Evolutionary conservation across 2,329 filamentous ascomycete species (phyloP), one percentile per base, ranked within the genome.

Genomic region (Epichloe brachyelytri): DNA sequence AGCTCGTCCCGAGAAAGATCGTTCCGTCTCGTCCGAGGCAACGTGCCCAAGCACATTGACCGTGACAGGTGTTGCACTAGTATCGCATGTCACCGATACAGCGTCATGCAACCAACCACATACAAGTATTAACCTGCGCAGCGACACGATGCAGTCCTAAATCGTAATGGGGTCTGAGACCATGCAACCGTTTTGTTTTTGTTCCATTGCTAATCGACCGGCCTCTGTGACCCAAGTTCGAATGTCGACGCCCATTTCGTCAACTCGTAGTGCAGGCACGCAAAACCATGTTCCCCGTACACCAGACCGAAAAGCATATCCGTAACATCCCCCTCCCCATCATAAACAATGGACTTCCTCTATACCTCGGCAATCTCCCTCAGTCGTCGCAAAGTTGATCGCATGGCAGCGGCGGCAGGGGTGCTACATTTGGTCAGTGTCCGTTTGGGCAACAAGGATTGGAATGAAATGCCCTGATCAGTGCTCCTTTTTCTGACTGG

Each of bases 361-460:
- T 87, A 91, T 76, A 94, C 88, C 83, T 95, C 90, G 70, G 87
- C 87, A 77, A 95, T 95, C 78, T 96, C 90, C 72, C 90, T 86
- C 78, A 96, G 81, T 83, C 90, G 86, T 78, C 90, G 87, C 76
- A 96, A 89, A 66, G 90, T 96, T 65, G 90, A 96, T 75, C 90
- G 83, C 75, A 90, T 95, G 66, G 90, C 88, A 66, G 88, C 89
- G 61, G 90, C 90, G 66, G 90, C 90, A 60, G 90, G 87, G 65
- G 90, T 96, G 62, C 88, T 94, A 64, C 2, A 14, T 3, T 4
- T 15, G 14, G 39, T 51, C 22, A 51, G 50, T 44, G 12, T 11
- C 20, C 8, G 8, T 12, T 15, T 36, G 15, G n/a, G 20, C 5
- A 19, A 3, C 10, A 10, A 17, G 8, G 3, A 14, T 8, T 26